A percentile compares a stretch with the other conserved stretches of the same genome.
phyloP scores from a whole-genome alignment of 257 asterid genomes.

The Misopates orontium region DNA sequence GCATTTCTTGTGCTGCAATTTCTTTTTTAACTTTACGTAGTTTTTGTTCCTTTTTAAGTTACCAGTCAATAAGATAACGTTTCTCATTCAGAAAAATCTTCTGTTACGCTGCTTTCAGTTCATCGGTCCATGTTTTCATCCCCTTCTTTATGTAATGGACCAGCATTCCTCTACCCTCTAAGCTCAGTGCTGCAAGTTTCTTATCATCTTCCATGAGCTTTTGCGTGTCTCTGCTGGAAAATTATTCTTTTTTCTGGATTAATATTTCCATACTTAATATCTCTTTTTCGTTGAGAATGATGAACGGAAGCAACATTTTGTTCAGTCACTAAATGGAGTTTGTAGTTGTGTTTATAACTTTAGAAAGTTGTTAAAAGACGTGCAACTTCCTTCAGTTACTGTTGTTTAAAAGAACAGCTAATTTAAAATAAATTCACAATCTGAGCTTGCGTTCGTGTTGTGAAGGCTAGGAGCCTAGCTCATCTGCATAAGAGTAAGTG shows the following conservation, averaged over 20 bases:
- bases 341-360: slow-evolving; percentile 5
- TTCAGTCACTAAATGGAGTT: slow-evolving; percentile 4
- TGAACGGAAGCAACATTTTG: background rate
- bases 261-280: background rate
- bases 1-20: slow-evolving; percentile 66
- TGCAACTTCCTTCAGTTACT: background rate
- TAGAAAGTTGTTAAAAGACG: background rate
- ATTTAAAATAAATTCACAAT: background rate
- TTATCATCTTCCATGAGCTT: background rate
- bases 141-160: slow-evolving; percentile 20
- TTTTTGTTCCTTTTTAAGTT: slow-evolving; percentile 36
- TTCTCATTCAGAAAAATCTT: slow-evolving; percentile 33
- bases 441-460: background rate
- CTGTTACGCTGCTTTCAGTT: slow-evolving; percentile 32
- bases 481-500: background rate
- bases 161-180: slow-evolving; percentile 19
- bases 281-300: slow-evolving; percentile 19
- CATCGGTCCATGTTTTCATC: slow-evolving; percentile 33
- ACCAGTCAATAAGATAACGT: slow-evolving; percentile 37
- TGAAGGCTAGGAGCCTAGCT: background rate
- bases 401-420: no score
- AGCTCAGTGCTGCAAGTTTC: slow-evolving; percentile 24
- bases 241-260: background rate
- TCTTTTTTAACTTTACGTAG: slow-evolving; percentile 37
- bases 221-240: background rate